A percentile compares a stretch with the other conserved stretches of the same genome.
These are phyloP conservation scores for Pleurotus platypus DNA, from an alignment of 768 basidiomycete genomes.

Conservation along the genomic window DNA sequence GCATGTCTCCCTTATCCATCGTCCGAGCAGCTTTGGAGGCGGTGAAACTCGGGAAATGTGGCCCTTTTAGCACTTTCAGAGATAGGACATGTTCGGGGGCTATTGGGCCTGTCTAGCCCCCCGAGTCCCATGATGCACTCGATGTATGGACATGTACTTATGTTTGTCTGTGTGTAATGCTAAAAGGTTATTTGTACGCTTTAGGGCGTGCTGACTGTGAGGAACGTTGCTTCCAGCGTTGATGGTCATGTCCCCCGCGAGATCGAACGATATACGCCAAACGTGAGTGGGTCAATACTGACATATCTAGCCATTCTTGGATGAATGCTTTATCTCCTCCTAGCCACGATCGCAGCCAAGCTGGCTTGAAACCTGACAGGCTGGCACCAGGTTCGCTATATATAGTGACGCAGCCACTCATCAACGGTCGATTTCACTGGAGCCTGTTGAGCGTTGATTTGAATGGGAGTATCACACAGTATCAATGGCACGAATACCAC, in stretches of 20 bases:
- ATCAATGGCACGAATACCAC: conserved; percentile 6
- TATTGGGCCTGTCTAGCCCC: too few species aligned
- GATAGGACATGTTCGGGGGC: too few species aligned
- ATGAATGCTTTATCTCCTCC: not conserved
- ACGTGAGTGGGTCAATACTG: not conserved
- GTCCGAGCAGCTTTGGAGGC: too few species aligned
- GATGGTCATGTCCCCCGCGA: conserved; percentile 5
- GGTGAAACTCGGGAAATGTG: too few species aligned
- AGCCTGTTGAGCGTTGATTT: conserved; percentile 4
- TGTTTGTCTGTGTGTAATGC: conserved; percentile 8
- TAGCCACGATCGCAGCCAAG: conserved; percentile 3
- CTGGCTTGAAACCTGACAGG: conserved; percentile 1
- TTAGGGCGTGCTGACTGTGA: conserved; percentile 2
- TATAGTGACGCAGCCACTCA: conserved; percentile 7
- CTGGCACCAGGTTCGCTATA: conserved; percentile 1
- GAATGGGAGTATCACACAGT: conserved; percentile 2
- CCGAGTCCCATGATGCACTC: too few species aligned
- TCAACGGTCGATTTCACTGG: conserved; percentile 8
- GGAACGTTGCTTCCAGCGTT: conserved; percentile 2
- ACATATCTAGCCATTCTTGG: conserved; percentile 1
- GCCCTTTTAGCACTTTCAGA: too few species aligned
- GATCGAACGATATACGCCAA: conserved; percentile 5
- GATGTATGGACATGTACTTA: not conserved
- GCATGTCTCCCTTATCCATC: too few species aligned
- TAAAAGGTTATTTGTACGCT: conserved; percentile 9